Evolutionary conservation across 2,329 filamentous ascomycete species (phyloP).

Genomic region (Aspergillus tanneri): DNA sequence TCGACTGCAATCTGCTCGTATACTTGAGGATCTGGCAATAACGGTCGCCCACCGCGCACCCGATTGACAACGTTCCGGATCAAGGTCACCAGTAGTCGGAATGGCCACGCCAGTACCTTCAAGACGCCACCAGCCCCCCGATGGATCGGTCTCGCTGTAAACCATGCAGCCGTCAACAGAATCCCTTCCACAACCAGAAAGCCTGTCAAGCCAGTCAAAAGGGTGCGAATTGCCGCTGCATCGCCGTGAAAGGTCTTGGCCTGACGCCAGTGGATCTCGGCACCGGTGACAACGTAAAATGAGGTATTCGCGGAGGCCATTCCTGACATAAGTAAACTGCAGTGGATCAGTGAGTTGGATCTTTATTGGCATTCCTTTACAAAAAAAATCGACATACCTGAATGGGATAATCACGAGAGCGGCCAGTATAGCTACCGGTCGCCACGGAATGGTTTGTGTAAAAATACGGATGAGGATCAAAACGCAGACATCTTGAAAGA

Average conservation of each 20-base stretch:
- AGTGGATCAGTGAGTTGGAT: neutral
- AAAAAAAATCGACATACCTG: conserved; percentile 23
- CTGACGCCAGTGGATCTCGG: conserved; percentile 40
- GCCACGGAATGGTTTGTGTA: conserved; percentile 25
- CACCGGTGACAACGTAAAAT: conserved; percentile 35
- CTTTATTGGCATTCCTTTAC: neutral
- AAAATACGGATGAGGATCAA: conserved; percentile 25
- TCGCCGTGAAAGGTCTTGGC: conserved; percentile 33
- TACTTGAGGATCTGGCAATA: conserved; percentile 20
- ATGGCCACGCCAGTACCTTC: conserved; percentile 24
- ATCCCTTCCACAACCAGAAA: conserved; percentile 33
- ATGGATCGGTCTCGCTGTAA: conserved; percentile 27
- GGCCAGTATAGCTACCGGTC: conserved; percentile 18
- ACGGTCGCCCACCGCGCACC: conserved; percentile 7
- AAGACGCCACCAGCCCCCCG: conserved; percentile 27
- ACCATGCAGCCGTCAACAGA: conserved; percentile 25
- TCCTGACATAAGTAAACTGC: conserved; percentile 31
- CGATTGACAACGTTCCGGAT: conserved; percentile 10
- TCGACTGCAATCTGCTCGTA: conserved; percentile 28
- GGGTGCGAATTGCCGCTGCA: conserved; percentile 33
- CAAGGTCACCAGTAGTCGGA: conserved; percentile 17
- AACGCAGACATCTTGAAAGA: conserved; percentile 31
- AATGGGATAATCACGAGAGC: conserved; percentile 29
- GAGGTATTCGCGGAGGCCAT: conserved; percentile 37
- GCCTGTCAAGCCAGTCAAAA: conserved; percentile 34